Evolutionary conservation across 805 yeast genomes (phyloP).

Genomic region (Yarrowia alimentaria): DNA sequence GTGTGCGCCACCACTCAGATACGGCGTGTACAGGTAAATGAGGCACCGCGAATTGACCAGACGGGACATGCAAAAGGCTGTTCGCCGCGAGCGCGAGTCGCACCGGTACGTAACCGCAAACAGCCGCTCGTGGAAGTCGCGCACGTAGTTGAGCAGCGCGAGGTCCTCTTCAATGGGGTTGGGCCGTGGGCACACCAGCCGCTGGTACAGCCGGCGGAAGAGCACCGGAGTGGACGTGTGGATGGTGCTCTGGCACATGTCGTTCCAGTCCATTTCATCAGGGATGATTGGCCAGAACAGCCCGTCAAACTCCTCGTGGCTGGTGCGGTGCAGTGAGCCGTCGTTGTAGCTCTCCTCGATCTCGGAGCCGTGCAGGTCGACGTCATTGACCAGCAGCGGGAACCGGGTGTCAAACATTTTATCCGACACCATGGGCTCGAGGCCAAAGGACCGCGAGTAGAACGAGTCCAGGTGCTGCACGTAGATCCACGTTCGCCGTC

Average conservation of each 20-base stretch:
- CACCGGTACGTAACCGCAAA: conserved; percentile 10
- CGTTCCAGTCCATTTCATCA: conserved; percentile 21
- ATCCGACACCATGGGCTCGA: conserved; percentile 20
- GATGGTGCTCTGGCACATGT: conserved; percentile 18
- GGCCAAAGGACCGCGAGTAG: conserved; percentile 13
- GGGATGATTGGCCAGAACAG: conserved; percentile 22
- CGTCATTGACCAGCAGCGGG: conserved; percentile 3
- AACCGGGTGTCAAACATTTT: conserved; percentile 13
- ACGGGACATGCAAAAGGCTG: conserved; percentile 23
- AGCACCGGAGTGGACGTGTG: conserved; percentile 10
- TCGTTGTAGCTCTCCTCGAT: conserved; percentile 1
- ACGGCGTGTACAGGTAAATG: conserved; percentile 23
- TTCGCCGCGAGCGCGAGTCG: background rate
- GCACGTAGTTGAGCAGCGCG: conserved; percentile 7
- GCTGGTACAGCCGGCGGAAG: conserved; percentile 12
- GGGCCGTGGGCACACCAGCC: too few species aligned
- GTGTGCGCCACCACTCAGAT: background rate
- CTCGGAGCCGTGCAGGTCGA: conserved; percentile 1
- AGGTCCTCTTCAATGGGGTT: too few species aligned
- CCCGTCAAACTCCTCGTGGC: conserved; percentile 10
- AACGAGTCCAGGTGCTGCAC: conserved; percentile 22
- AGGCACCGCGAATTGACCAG: conserved; percentile 15
- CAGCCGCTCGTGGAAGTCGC: conserved; percentile 10
- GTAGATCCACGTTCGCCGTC: conserved; percentile 23
- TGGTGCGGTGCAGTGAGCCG: background rate